Evolutionary conservation across 2,329 filamentous ascomycete species (phyloP), one percentile per base, ranked within the genome.

Genomic region (Phaeosphaeria sp.): DNA sequence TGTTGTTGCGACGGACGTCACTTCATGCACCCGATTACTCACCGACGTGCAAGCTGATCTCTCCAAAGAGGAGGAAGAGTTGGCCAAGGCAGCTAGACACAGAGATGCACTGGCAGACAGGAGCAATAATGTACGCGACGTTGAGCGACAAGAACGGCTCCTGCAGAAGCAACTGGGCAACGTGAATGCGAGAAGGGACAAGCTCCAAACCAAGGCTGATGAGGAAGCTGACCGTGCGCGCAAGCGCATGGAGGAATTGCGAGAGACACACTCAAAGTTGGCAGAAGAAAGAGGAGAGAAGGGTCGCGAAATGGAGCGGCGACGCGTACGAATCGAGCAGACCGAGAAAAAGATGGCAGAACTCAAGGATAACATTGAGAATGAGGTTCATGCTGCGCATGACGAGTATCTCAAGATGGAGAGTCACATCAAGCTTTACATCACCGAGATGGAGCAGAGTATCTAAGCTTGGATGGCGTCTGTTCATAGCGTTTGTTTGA

Each of bases 321-420:
- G 93, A 69, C 87, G 91, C 66, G 92, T 97, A n/a, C 84, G 93
- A 59, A 98, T 99, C 63, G 95, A 99, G 79, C 93, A 97, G 81
- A 97, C 92, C 9, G 94, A 98, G 85, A 98, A 98, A 82, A 98
- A 98, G 93, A 99, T 98, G 94, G 88, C 90, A 48, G 95, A 99
- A 78, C 84, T 99, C 67, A 98, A 97, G 75, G 95, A 98, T 76
- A 96, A 95, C 70, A 97, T 99, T 62, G 94, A 98, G 74, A 93
- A 90, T 60, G 95, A 99, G 78, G 90, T 98, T 9, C 91, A 95
- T 73, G 87, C 87, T 55, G 93, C 95, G 0, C 88, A 96, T 69
- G 93, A 96, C 65, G 92, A 98, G 81, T 99, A 97, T 78, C 85
- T 96, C 74, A 97, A 97, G 87, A 90, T 99, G 87, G 94, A 98